These are phyloP conservation scores for Elaeis guineensis DNA, from an alignment of 176 grass and related monocot genomes.

Conservation along the genomic window DNA sequence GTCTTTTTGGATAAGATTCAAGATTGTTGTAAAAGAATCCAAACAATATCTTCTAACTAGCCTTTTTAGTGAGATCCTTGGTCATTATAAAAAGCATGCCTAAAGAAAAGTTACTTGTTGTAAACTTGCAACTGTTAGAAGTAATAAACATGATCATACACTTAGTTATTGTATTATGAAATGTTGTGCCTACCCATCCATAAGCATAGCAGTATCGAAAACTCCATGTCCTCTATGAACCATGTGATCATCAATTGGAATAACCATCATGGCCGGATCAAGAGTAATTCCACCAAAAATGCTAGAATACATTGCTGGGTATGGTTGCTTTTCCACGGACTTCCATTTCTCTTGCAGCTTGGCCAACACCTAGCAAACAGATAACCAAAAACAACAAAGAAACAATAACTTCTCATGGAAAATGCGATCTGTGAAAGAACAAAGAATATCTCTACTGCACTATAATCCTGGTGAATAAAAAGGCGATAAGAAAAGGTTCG, in stretches of 20 bases:
- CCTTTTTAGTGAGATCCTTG: too few relatives aligned
- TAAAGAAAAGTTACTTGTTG: too few relatives aligned
- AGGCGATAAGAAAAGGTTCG: too few relatives aligned
- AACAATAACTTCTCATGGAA: neutral
- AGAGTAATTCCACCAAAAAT: slow-evolving; percentile 58
- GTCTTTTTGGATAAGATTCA: too few relatives aligned
- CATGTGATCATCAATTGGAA: slow-evolving; percentile 90
- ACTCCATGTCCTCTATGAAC: slow-evolving; percentile 85
- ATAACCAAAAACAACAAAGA: neutral
- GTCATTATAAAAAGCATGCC: too few relatives aligned
- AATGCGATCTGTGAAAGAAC: slow-evolving; percentile 1
- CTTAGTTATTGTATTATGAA: too few relatives aligned
- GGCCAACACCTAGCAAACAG: slow-evolving; percentile 28
- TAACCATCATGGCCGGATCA: slow-evolving; percentile 63
- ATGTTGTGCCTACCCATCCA: slow-evolving; percentile 44
- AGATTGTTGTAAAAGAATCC: too few relatives aligned
- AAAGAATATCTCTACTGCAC: neutral
- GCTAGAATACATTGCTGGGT: slow-evolving; percentile 79
- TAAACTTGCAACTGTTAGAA: too few relatives aligned
- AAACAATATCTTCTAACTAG: too few relatives aligned
- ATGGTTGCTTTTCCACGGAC: neutral
- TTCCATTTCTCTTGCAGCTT: slow-evolving; percentile 49
- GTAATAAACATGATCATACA: too few relatives aligned
- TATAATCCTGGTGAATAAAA: neutral
- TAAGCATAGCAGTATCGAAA: slow-evolving; percentile 87